Evolutionary conservation across 306 rosid genomes (phyloP), one percentile per base, ranked within the genome.

Genomic region (Oxytropis ochrocephala): DNA sequence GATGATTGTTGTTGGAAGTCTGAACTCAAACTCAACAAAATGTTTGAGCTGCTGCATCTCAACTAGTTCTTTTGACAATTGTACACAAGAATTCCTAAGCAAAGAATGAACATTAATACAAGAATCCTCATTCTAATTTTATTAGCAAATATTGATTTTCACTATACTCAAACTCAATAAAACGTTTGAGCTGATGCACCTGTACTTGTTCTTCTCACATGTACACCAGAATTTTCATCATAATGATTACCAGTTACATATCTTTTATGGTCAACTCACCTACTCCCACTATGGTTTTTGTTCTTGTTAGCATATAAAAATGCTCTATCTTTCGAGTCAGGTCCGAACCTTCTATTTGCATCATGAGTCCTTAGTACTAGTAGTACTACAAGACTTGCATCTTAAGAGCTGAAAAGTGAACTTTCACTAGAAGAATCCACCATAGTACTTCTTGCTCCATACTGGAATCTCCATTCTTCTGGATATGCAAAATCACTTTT

Each of bases 11-110:
- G n/a, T n/a, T n/a, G n/a, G n/a, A n/a, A n/a, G 79, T 71, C 72
- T 78, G 83, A 75, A 77, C 96, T 75, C 96, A 89, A 86, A 85
- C 88, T 89, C 84, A 61, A 79, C 72, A 89, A 89, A 86, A 86
- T 73, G 83, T 81, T 79, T 79, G 90, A 85, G 88, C 72, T 75
- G 85, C 80, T 70, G 62, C 59, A 52, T 72, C 83, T 59, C 83
- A 74, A 76, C 76, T 67, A 43, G 72, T 18, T 83, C 76, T 79
- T 69, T 76, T 82, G n/a, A 76, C 70, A n/a, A n/a, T 68, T 81
- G 69, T 82, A 79, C 82, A 81, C 67, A 63, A 77, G 72, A 76
- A 72, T 69, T 73, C 51, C n/a, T 21, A 16, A 59, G 27, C 65
- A 58, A 64, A 60, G 16, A 29, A 64, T 42, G 64, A 61, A 76